phyloP scores from a whole-genome alignment of 2,329 filamentous ascomycete genomes.

The Graphiopsis chlorocephala region DNA sequence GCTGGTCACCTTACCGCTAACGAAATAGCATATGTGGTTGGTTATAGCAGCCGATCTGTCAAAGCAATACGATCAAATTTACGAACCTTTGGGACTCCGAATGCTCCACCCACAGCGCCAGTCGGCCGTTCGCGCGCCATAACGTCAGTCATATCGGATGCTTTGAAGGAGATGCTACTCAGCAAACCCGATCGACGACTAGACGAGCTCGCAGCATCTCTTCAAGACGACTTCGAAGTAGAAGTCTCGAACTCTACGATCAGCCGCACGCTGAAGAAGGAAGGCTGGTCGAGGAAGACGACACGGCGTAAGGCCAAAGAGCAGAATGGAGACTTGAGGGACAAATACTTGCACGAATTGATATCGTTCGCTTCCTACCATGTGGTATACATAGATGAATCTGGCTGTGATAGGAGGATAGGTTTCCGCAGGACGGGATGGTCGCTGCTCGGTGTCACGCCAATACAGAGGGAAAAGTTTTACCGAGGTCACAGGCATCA shows the following conservation, averaged over 20 bases:
- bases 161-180: neutral
- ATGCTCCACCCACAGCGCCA: neutral
- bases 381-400: slow-evolving; percentile 12
- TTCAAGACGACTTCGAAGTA: neutral
- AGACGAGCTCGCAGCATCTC: neutral
- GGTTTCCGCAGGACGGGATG: slow-evolving; percentile 11
- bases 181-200: neutral
- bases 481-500: slow-evolving; percentile 5
- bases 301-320: neutral
- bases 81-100: neutral
- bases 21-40: neutral
- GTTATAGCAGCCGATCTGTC: neutral
- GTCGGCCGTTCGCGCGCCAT: neutral
- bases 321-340: slow-evolving; percentile 1
- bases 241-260: neutral
- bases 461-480: slow-evolving; percentile 11
- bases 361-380: slow-evolving; percentile 2
- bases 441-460: neutral
- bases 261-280: neutral
- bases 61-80: neutral
- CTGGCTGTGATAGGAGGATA: slow-evolving; percentile 10
- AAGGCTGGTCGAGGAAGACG: neutral
- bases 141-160: neutral
- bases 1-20: neutral
- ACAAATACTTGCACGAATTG: slow-evolving; percentile 9